Conservation (phyloP, 1,139 yeast species). For the Saccharomycopsis hybrid region DNA sequence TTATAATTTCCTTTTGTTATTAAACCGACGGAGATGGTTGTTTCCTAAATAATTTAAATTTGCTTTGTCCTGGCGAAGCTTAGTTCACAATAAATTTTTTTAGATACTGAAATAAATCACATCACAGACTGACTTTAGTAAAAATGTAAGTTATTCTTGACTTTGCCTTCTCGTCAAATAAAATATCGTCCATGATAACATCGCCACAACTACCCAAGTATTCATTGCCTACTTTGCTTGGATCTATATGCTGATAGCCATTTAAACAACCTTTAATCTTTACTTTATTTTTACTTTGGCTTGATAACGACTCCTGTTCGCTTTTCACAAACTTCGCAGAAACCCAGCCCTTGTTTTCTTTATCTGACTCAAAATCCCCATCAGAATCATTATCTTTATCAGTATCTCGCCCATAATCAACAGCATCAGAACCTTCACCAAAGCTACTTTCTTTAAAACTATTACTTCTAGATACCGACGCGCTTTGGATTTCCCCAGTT, state of each 20-base stretch:
- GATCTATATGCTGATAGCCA: slow-evolving; percentile 43
- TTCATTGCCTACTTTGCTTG: slow-evolving; percentile 22
- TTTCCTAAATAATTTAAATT: too few relatives aligned
- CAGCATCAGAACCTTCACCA: too few relatives aligned
- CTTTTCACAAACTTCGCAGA: slow-evolving; percentile 33
- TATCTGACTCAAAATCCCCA: too few relatives aligned
- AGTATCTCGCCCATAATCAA: slow-evolving; percentile 24
- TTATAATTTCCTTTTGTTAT: too few relatives aligned
- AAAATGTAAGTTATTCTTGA: slow-evolving; percentile 1
- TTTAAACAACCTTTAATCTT: slow-evolving; percentile 39
- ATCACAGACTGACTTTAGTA: neutral
- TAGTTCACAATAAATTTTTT: too few relatives aligned
- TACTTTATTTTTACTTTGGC: slow-evolving; percentile 29
- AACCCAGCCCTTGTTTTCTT: slow-evolving; percentile 39
- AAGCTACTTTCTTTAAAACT: neutral
- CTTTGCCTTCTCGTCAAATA: neutral
- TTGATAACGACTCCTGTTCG: slow-evolving; percentile 27
- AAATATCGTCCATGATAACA: neutral
- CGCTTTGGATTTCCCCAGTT: slow-evolving; percentile 31
- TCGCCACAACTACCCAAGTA: neutral
- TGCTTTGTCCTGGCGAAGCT: too few relatives aligned
- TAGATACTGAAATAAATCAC: too few relatives aligned
- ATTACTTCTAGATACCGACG: neutral
- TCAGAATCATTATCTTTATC: too few relatives aligned
- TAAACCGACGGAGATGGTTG: too few relatives aligned